Percentiles rank a stretch among this genome's conserved stretches.
phyloP scores from a whole-genome alignment of 2,329 filamentous ascomycete species.

The Beauveria bassiana region DNA sequence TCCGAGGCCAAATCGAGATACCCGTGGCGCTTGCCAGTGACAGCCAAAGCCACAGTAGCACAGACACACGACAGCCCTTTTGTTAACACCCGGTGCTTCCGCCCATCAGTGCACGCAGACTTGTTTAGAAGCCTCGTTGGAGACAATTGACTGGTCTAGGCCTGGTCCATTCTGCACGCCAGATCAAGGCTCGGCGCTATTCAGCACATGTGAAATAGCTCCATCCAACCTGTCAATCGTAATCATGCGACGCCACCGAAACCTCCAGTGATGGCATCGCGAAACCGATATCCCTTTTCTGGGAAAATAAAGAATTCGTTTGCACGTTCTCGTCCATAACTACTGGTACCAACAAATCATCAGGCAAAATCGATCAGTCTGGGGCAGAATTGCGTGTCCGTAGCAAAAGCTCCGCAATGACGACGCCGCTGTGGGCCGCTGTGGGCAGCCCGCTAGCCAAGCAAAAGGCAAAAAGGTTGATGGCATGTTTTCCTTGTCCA shows the following conservation, averaged over 20 bases:
- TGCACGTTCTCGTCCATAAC: background rate
- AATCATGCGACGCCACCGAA: background rate
- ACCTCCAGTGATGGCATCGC: background rate
- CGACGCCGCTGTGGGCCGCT: background rate
- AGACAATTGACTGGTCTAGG: background rate
- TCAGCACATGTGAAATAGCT: background rate
- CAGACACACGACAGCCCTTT: background rate
- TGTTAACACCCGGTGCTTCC: background rate
- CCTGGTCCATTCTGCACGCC: slow-evolving; percentile 3
- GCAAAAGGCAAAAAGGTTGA: background rate
- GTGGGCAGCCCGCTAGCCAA: background rate
- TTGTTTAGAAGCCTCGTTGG: background rate
- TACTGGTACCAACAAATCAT: background rate
- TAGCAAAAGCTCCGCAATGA: slow-evolving; percentile 6
- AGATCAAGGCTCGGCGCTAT: background rate
- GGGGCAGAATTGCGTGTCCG: slow-evolving; percentile 3
- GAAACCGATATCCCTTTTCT: too few relatives aligned
- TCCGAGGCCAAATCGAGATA: background rate
- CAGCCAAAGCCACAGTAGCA: background rate
- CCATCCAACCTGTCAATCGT: background rate
- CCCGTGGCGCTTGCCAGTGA: background rate
- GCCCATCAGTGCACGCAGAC: background rate
- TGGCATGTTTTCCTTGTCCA: background rate
- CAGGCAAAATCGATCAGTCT: background rate
- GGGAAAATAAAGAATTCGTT: background rate